Evolutionary conservation across 1,139 yeast genomes (phyloP).

Genomic region (Lodderomyces margitis): DNA sequence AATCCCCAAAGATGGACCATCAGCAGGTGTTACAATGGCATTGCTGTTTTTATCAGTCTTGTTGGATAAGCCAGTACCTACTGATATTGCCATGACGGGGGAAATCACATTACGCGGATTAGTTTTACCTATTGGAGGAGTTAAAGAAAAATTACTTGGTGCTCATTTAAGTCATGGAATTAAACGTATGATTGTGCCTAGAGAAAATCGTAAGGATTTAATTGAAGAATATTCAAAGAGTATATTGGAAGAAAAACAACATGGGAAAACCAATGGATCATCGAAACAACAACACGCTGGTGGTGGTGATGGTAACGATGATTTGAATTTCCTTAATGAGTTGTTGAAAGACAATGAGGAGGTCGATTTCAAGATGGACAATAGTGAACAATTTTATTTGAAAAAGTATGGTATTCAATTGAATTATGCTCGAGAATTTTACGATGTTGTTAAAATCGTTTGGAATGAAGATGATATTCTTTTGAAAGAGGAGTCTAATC

Average conservation of each 20-base stretch:
- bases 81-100: conserved; percentile 86
- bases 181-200: conserved; percentile 63
- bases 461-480: conserved; percentile 57
- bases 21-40: conserved; percentile 92
- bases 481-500: conserved; percentile 27
- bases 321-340: conserved; percentile 27
- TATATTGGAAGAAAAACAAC: conserved; percentile 8
- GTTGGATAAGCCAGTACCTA: conserved; percentile 63
- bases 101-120: conserved; percentile 86
- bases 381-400: conserved; percentile 47
- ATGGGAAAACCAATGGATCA: neutral
- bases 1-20: conserved; percentile 87
- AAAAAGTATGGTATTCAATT: conserved; percentile 57
- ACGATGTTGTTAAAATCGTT: conserved; percentile 68
- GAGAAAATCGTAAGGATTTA: conserved; percentile 67
- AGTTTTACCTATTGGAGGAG: conserved; percentile 87
- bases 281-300: too few relatives aligned
- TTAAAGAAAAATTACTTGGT: conserved; percentile 79
- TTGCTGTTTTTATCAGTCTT: conserved; percentile 73
- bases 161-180: conserved; percentile 67
- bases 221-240: conserved; percentile 53
- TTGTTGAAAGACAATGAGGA: conserved; percentile 38
- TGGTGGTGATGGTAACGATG: neutral
- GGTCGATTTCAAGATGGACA: conserved; percentile 29
- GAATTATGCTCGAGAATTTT: conserved; percentile 69